These are phyloP conservation scores for Ustilago lituana DNA, from an alignment of 1,284 basidiomycete genomes.

Conservation along the genomic window DNA sequence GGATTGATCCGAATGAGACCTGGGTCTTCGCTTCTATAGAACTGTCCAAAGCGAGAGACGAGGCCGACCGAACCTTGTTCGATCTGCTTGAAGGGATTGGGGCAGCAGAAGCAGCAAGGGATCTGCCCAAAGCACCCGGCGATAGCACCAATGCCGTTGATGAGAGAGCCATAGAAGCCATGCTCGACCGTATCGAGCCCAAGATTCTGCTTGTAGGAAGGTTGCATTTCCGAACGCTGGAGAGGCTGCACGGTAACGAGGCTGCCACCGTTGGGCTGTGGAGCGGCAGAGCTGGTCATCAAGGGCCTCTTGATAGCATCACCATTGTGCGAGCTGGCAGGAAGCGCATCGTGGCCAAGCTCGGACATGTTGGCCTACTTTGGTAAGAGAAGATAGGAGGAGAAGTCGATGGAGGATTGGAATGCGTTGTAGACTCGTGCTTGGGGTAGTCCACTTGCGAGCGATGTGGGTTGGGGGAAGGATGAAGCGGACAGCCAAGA, in stretches of 20 bases:
- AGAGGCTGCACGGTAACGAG: constrained; percentile 76
- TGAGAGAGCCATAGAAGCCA: constrained; percentile 58
- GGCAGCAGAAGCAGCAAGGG: constrained; percentile 76
- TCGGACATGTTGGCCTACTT: constrained; percentile 29
- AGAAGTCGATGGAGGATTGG: no score
- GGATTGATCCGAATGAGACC: constrained; percentile 91
- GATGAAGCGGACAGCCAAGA: no score
- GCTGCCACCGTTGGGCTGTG: constrained; percentile 12
- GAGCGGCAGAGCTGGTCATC: constrained; percentile 6
- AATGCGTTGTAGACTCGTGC: no score
- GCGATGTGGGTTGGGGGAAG: no score
- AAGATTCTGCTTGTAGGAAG: constrained; percentile 56
- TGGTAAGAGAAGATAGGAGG: no score
- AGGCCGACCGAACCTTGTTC: constrained; percentile 90
- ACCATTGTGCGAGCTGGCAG: constrained; percentile 11
- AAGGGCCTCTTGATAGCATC: constrained; percentile 15
- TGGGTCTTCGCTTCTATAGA: constrained; percentile 93
- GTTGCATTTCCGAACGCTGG: constrained; percentile 74
- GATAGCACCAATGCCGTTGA: constrained; percentile 52
- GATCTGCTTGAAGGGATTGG: constrained; percentile 75
- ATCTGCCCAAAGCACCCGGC: constrained; percentile 74
- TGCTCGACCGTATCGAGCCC: constrained; percentile 47
- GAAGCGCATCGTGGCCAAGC: constrained; percentile 18
- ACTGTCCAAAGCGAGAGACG: constrained; percentile 87
- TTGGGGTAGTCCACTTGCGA: no score